Evolutionary conservation across 169 alveolate genomes (phyloP).

Genomic region (Besnoitia besnoiti): DNA sequence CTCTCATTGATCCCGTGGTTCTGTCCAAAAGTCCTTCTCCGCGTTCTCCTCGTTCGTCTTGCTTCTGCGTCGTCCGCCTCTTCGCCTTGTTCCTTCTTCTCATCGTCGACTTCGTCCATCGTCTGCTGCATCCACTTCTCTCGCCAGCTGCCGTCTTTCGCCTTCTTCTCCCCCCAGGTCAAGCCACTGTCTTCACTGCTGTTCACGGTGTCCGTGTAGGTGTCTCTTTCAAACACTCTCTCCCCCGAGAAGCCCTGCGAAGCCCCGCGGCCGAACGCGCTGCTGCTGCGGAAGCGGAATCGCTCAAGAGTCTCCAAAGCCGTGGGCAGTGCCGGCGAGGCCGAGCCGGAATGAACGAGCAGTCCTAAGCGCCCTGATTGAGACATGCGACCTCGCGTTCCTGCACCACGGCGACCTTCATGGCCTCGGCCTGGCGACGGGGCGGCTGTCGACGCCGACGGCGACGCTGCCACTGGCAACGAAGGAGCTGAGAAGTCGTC

Average conservation of each 20-base stretch:
- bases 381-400: neutral
- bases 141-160: conserved; percentile 61
- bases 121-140: conserved; percentile 63
- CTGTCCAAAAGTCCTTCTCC: conserved; percentile 41
- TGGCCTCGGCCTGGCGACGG: neutral
- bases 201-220: neutral
- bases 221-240: neutral
- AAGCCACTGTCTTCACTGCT: conserved; percentile 21
- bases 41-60: neutral
- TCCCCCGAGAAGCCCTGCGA: neutral
- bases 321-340: neutral
- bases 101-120: conserved; percentile 6
- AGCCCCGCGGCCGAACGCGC: neutral
- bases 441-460: neutral
- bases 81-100: neutral
- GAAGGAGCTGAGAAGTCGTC: neutral
- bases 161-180: conserved; percentile 54
- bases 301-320: neutral
- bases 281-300: neutral
- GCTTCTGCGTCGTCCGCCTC: neutral
- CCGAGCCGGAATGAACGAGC: neutral
- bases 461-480: neutral
- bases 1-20: conserved; percentile 43
- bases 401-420: neutral
- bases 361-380: neutral